Conservation (phyloP, 2,329 filamentous ascomycete genomes). For the Phyllosticta citriasiana region DNA sequence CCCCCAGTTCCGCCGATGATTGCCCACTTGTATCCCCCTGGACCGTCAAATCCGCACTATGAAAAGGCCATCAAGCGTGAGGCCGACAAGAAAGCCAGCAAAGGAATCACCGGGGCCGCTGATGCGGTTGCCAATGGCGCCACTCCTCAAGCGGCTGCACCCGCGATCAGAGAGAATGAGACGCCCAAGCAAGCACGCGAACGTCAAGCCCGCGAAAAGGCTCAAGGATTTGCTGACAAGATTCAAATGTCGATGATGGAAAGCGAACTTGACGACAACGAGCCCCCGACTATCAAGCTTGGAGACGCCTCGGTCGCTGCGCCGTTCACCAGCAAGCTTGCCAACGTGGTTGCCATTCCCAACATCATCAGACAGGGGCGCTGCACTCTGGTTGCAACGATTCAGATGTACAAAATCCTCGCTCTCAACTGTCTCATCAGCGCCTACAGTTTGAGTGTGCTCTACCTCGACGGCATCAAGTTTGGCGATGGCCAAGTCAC, state of each 20-base stretch:
- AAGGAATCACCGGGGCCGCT: slow-evolving; percentile 40
- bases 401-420: slow-evolving; percentile 99
- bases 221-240: slow-evolving; percentile 73
- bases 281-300: slow-evolving; percentile 92
- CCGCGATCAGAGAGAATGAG: slow-evolving; percentile 46
- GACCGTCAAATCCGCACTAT: slow-evolving; percentile 86
- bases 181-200: slow-evolving; percentile 42
- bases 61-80: slow-evolving; percentile 84
- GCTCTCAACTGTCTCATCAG: slow-evolving; percentile 96
- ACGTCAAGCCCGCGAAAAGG: slow-evolving; percentile 48
- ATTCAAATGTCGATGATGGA: slow-evolving; percentile 84
- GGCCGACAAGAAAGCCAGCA: slow-evolving; percentile 63
- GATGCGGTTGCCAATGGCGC: slow-evolving; percentile 15
- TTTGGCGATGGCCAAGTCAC: slow-evolving; percentile 98
- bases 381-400: slow-evolving; percentile 94
- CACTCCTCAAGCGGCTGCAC: slow-evolving; percentile 43
- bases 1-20: slow-evolving; percentile 91
- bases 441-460: slow-evolving; percentile 89
- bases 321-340: slow-evolving; percentile 93
- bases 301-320: slow-evolving; percentile 95
- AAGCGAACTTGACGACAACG: slow-evolving; percentile 72
- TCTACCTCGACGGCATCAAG: slow-evolving; percentile 98
- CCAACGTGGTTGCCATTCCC: slow-evolving; percentile 91
- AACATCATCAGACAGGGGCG: slow-evolving; percentile 98
- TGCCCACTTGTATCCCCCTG: slow-evolving; percentile 87